phyloP scores from a whole-genome alignment of 306 rosid species.

The Sindora glabra region DNA sequence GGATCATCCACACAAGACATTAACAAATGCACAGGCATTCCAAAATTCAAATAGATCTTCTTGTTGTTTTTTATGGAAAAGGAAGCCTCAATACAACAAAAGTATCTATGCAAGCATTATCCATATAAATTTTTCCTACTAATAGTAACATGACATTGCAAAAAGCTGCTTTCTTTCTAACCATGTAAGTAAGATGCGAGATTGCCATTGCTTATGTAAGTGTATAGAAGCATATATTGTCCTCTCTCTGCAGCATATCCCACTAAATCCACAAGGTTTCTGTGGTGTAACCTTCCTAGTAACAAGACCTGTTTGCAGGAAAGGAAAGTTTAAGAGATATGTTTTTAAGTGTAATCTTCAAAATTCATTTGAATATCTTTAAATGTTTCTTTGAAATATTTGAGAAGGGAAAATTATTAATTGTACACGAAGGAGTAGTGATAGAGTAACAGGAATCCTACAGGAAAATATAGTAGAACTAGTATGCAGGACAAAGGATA shows the following conservation, averaged over 20 bases:
- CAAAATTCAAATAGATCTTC: too few relatives aligned
- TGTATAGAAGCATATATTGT: constrained; percentile 78
- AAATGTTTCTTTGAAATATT: constrained; percentile 5
- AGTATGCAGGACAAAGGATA: too few relatives aligned
- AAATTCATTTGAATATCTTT: too few relatives aligned
- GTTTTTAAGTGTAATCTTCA: neutral
- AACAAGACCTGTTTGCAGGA: constrained; percentile 56
- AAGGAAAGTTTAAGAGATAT: neutral
- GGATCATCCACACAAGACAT: too few relatives aligned
- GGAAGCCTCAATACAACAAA: too few relatives aligned
- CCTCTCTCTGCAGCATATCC: constrained; percentile 85
- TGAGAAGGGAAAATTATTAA: neutral
- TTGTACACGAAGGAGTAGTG: too few relatives aligned
- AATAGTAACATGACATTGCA: neutral
- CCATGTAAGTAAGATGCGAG: constrained; percentile 84
- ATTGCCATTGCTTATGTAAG: constrained; percentile 78
- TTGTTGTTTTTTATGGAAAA: too few relatives aligned
- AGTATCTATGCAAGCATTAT: neutral
- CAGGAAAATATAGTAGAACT: too few relatives aligned
- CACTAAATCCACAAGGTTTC: constrained; percentile 71
- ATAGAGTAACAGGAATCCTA: too few relatives aligned
- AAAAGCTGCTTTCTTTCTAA: constrained; percentile 37
- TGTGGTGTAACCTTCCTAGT: constrained; percentile 88
- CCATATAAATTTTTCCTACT: neutral
- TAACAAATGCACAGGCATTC: too few relatives aligned